phyloP scores from a whole-genome alignment of 164 flowering plant genomes.

The Euptelea pleiosperma region DNA sequence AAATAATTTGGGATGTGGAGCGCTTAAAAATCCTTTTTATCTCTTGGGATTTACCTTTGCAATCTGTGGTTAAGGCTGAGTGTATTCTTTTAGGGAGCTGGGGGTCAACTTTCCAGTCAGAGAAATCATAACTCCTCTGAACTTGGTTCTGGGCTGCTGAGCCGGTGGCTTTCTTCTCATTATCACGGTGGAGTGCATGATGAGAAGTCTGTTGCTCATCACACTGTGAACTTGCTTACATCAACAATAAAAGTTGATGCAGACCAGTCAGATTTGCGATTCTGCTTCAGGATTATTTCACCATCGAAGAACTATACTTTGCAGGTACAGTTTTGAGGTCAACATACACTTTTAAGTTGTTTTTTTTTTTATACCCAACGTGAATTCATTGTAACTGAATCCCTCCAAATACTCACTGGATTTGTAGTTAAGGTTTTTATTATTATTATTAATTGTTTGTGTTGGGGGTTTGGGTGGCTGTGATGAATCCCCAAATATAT shows the following conservation, averaged over 20 bases:
- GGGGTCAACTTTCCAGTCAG: slow-evolving; percentile 52
- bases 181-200: slow-evolving; percentile 89
- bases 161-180: slow-evolving; percentile 97
- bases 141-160: slow-evolving; percentile 75
- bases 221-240: slow-evolving; percentile 93
- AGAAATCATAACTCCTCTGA: slow-evolving; percentile 58
- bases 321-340: slow-evolving; percentile 55
- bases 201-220: slow-evolving; percentile 92
- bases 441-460: no score
- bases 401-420: not conserved
- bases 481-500: slow-evolving; percentile 8
- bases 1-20: not conserved
- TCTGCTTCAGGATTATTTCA: slow-evolving; percentile 96
- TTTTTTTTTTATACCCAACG: slow-evolving; percentile 1
- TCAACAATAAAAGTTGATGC: slow-evolving; percentile 97
- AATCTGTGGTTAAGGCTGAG: not conserved
- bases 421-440: not conserved
- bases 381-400: not conserved
- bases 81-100: slow-evolving; percentile 44
- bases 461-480: no score
- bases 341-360: not conserved
- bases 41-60: slow-evolving; percentile 5
- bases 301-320: slow-evolving; percentile 92
- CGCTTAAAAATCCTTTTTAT: not conserved
- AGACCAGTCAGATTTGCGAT: slow-evolving; percentile 92